Evolutionary conservation across 768 basidiomycete genomes (phyloP).

Genomic region (Lactifluus echinatus): DNA sequence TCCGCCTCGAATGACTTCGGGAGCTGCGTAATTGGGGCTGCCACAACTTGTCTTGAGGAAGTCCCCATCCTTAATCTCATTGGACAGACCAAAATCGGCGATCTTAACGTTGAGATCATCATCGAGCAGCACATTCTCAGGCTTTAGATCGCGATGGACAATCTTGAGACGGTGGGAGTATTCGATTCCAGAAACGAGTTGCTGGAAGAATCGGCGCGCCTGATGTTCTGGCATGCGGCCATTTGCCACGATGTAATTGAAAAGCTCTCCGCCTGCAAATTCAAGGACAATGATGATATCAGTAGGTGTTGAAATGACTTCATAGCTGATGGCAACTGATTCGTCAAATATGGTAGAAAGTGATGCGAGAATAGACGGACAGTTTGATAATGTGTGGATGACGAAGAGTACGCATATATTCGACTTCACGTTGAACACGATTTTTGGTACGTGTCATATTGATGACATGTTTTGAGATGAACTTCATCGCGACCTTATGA

Average conservation of each 20-base stretch:
- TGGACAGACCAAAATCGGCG: conserved; percentile 96
- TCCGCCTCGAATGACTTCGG: conserved; percentile 93
- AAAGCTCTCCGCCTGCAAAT: conserved; percentile 91
- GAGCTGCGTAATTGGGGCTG: conserved; percentile 97
- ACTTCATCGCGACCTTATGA: conserved; percentile 96
- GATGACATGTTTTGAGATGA: conserved; percentile 90
- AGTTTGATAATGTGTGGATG: conserved; percentile 98
- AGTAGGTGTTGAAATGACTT: conserved; percentile 85
- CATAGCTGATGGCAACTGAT: conserved; percentile 42
- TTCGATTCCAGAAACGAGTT: conserved; percentile 95
- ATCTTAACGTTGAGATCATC: conserved; percentile 90
- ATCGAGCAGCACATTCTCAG: conserved; percentile 88
- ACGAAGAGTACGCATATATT: conserved; percentile 88
- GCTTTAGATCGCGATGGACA: conserved; percentile 96
- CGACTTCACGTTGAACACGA: conserved; percentile 89
- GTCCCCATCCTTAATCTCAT: conserved; percentile 93
- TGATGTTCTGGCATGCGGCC: conserved; percentile 85
- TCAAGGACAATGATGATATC: conserved; percentile 99
- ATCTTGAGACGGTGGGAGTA: conserved; percentile 96
- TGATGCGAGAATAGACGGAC: conserved; percentile 37
- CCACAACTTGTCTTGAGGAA: conserved; percentile 97
- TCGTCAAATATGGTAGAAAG: conserved; percentile 7
- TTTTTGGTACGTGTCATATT: conserved; percentile 86
- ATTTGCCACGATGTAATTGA: conserved; percentile 95
- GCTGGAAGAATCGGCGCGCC: conserved; percentile 94